phyloP scores from a whole-genome alignment of 768 basidiomycete species.

The Tulasnella sp. region DNA sequence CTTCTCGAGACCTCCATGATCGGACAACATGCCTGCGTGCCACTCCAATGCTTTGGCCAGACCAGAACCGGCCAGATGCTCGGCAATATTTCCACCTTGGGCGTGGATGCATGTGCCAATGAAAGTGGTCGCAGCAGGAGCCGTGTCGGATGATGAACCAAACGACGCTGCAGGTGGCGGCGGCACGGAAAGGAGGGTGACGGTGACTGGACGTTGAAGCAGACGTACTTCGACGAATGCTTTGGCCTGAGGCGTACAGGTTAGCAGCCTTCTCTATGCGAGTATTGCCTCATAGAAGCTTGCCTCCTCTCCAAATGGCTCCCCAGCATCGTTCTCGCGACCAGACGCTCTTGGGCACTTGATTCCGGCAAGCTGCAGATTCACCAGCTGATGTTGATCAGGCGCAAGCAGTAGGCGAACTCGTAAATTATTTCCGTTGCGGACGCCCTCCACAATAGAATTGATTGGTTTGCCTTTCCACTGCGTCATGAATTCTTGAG shows the following conservation, averaged over 20 bases:
- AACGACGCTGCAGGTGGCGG: constrained; percentile 71
- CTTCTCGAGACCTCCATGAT: constrained; percentile 73
- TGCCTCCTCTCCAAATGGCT: constrained; percentile 85
- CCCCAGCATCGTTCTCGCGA: constrained; percentile 65
- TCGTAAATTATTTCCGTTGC: constrained; percentile 84
- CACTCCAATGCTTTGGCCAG: constrained; percentile 90
- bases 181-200: constrained; percentile 70
- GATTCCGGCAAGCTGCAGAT: constrained; percentile 74
- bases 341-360: constrained; percentile 58
- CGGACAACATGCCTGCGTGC: constrained; percentile 92
- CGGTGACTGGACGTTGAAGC: constrained; percentile 65
- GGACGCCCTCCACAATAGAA: constrained; percentile 91
- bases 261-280: not conserved
- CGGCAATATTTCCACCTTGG: constrained; percentile 78
- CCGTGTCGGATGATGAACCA: constrained; percentile 32
- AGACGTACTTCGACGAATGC: constrained; percentile 87
- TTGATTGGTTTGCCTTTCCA: constrained; percentile 89
- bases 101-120: constrained; percentile 89
- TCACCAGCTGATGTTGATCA: constrained; percentile 81
- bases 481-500: constrained; percentile 77
- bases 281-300: constrained; percentile 17
- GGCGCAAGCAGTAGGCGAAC: constrained; percentile 80
- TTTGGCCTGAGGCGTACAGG: constrained; percentile 48
- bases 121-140: constrained; percentile 65
- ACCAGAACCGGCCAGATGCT: constrained; percentile 72